Evolutionary conservation across 148 eudicot genomes (phyloP), one percentile per base, ranked within the genome.

Genomic region (Cornus florida): DNA sequence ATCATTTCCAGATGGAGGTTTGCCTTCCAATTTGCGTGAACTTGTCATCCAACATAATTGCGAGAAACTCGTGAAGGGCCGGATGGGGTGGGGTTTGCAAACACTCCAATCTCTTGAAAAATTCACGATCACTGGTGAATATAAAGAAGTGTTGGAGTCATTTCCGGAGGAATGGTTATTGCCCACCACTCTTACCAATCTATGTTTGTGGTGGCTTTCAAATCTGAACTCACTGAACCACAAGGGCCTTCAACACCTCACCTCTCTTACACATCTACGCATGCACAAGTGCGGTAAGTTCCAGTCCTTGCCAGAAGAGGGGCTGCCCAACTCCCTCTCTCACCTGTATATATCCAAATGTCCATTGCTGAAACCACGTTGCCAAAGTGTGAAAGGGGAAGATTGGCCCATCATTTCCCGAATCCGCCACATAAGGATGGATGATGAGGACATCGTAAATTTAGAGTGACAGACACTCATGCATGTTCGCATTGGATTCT

Each of bases 231-330:
- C 41, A 5, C 7, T 68, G 41, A 68, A 68, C 71, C 16, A 68
- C 41, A 68, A 12, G n/a, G 71, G 71, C 41, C 41, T 68, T 68
- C 71, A 68, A 68, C 48, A 43, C 48, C 48, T 43, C 71, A 31
- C 71, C n/a, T 68, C 71, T 68, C 71, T 67, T n/a, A 7, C 22
- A 68, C 7, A 13, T 1, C 3, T 68, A 39, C 3, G 5, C 7
- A 68, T 28, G 28, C 28, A 28, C 28, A 28, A 28, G 28, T 31
- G 71, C 41, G 43, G 41, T 32, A 16, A 68, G 7, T 41, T 68
- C 41, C 9, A 13, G 19, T 11, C 7, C 43, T 31, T 68, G 71
- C 71, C 71, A 12, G 20, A 68, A 31, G 48, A 43, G 48, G 48
- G 9, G 7, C 41, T 68, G 22, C 71, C 70, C 14, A 7, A 14